A percentile compares a stretch with the other conserved stretches of the same genome.
phyloP scores from a whole-genome alignment of 2,329 filamentous ascomycete genomes.

The Metarhizium guizhouense region DNA sequence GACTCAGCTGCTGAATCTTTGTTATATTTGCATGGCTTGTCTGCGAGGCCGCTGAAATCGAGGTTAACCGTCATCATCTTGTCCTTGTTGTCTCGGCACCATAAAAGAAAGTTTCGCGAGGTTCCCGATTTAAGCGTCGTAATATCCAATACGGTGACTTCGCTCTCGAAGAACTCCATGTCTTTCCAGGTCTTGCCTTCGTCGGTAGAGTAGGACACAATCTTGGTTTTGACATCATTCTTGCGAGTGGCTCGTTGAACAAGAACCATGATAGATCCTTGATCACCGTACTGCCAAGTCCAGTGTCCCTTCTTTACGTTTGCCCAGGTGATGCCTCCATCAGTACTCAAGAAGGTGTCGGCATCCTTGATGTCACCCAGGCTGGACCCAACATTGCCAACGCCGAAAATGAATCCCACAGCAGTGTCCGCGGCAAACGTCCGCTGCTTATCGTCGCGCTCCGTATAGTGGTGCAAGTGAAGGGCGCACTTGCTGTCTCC shows the following conservation, averaged over 20 bases:
- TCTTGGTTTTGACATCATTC: conserved; percentile 57
- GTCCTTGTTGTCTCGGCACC: conserved; percentile 55
- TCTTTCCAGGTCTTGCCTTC: conserved; percentile 73
- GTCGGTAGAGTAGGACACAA: conserved; percentile 68
- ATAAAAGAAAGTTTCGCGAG: conserved; percentile 85
- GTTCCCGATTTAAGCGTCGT: conserved; percentile 84
- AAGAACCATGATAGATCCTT: conserved; percentile 86
- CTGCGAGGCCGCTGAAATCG: conserved; percentile 76
- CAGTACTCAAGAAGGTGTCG: conserved; percentile 83
- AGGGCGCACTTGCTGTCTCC: conserved; percentile 67
- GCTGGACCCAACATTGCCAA: conserved; percentile 76
- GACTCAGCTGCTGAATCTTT: conserved; percentile 40
- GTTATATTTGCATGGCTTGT: conserved; percentile 61
- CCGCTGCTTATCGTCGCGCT: conserved; percentile 70
- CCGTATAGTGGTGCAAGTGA: conserved; percentile 93
- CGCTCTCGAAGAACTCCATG: conserved; percentile 61
- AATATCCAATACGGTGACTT: conserved; percentile 69
- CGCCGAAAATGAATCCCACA: conserved; percentile 81
- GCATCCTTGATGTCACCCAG: conserved; percentile 61
- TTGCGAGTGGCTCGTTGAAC: conserved; percentile 63
- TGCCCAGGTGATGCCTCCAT: conserved; percentile 86
- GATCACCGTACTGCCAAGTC: conserved; percentile 92
- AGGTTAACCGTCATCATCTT: conserved; percentile 69
- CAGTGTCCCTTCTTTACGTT: conserved; percentile 79
- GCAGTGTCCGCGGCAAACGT: conserved; percentile 85